phyloP scores from a whole-genome alignment of 2,329 filamentous ascomycete genomes.

The Aureobasidium uvarum region DNA sequence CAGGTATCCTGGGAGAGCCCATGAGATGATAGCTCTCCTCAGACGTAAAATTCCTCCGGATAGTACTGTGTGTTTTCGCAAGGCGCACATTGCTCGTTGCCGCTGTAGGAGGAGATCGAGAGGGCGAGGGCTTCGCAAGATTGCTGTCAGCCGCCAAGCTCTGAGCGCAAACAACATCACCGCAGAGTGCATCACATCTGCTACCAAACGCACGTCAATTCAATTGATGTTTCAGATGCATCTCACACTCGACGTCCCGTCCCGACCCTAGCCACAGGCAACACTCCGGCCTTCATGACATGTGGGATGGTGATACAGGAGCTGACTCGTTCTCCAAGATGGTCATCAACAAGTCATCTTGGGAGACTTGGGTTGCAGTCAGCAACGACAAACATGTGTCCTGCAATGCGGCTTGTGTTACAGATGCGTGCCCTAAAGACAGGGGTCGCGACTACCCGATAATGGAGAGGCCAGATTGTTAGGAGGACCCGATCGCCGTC shows the following conservation, averaged over 20 bases:
- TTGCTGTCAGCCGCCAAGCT: slow-evolving; percentile 16
- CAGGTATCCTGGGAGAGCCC: background rate
- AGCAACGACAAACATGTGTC: background rate
- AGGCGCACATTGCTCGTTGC: background rate
- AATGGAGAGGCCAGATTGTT: background rate
- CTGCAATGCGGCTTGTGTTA: background rate
- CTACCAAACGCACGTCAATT: slow-evolving; percentile 15
- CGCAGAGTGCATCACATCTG: slow-evolving; percentile 13
- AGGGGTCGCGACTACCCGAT: background rate
- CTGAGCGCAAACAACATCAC: slow-evolving; percentile 1
- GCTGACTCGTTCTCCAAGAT: background rate
- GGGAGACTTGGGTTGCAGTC: background rate
- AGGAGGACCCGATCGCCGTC: background rate
- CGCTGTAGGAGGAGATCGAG: background rate
- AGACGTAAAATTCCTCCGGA: too few relatives aligned
- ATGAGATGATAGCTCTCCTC: background rate
- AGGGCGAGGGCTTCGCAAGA: background rate
- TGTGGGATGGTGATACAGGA: background rate
- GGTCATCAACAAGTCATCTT: background rate
- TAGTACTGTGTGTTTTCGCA: background rate
- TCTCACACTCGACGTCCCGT: slow-evolving; percentile 1
- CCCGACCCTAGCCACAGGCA: background rate
- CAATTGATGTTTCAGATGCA: slow-evolving; percentile 19
- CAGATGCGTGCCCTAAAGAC: background rate
- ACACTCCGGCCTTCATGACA: background rate